These are phyloP conservation scores for Phaeophleospora eucalypticola DNA, from an alignment of 2,329 filamentous ascomycete species.

Conservation along the genomic window DNA sequence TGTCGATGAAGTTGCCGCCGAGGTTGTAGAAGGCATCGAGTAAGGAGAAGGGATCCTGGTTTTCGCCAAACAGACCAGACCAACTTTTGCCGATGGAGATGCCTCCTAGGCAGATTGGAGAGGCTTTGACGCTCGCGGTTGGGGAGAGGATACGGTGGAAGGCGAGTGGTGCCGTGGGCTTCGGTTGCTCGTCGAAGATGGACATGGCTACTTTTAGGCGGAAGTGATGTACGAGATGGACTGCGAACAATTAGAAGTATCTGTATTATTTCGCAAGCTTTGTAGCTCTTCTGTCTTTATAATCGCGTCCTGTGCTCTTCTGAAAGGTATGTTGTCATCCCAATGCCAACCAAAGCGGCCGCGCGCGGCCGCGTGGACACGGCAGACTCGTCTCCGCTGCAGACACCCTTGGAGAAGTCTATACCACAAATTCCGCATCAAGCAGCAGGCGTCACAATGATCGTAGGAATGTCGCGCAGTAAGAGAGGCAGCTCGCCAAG, in stretches of 20 bases:
- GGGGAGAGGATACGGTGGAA: slow-evolving; percentile 47
- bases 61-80: slow-evolving; percentile 21
- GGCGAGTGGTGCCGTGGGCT: background rate
- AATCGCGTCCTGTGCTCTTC: too few relatives aligned
- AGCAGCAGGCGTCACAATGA: background rate
- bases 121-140: slow-evolving; percentile 47
- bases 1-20: slow-evolving; percentile 41
- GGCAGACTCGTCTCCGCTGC: too few relatives aligned
- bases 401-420: too few relatives aligned
- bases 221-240: too few relatives aligned
- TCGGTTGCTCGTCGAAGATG: background rate
- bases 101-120: slow-evolving; percentile 49
- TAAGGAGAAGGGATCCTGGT: slow-evolving; percentile 29
- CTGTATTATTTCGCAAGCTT: too few relatives aligned
- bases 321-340: too few relatives aligned
- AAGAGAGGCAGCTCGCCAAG: background rate
- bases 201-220: too few relatives aligned
- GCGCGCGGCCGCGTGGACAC: too few relatives aligned
- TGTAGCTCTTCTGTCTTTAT: too few relatives aligned
- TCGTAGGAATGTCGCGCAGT: background rate
- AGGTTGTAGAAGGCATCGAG: slow-evolving; percentile 32
- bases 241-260: too few relatives aligned
- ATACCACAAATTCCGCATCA: too few relatives aligned
- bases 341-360: too few relatives aligned
- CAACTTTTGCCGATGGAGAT: slow-evolving; percentile 50